Conservation (phyloP, 75 land plant species). For the Cunninghamia lanceolata region DNA sequence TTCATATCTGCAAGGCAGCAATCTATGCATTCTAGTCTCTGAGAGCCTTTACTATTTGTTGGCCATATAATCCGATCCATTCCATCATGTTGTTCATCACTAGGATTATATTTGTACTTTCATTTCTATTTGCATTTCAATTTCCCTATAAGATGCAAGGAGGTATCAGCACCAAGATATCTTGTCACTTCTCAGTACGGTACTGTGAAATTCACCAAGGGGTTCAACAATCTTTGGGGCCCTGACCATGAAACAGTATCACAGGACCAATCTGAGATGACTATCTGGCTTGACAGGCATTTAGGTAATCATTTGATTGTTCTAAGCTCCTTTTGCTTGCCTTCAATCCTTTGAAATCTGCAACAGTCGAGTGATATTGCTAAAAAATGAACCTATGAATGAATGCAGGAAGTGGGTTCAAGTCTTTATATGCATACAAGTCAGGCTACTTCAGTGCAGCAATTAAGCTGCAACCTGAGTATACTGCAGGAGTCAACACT, state of each 20-base stretch:
- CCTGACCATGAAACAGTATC: slow-evolving; percentile 50
- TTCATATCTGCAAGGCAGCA: not conserved
- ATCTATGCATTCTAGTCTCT: not conserved
- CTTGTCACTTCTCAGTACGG: slow-evolving; percentile 29
- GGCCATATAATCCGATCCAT: not conserved
- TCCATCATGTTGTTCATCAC: not conserved
- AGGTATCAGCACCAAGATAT: not conserved
- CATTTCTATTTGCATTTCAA: not conserved
- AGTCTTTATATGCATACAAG: slow-evolving; percentile 40
- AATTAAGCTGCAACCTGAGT: slow-evolving; percentile 69
- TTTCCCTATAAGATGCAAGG: too few species aligned
- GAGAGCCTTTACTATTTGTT: not conserved
- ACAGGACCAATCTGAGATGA: slow-evolving; percentile 27
- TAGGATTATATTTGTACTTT: not conserved
- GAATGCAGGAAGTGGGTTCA: slow-evolving; percentile 67
- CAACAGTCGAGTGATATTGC: not conserved
- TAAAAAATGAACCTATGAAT: not conserved
- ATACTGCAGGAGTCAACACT: slow-evolving; percentile 76
- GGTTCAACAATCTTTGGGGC: slow-evolving; percentile 56
- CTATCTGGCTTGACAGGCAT: slow-evolving; percentile 65
- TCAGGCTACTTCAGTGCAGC: slow-evolving; percentile 63
- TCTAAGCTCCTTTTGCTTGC: too few species aligned
- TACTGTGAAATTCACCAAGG: slow-evolving; percentile 37
- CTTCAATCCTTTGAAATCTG: not conserved
- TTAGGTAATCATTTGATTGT: slow-evolving; percentile 30